phyloP scores from a whole-genome alignment of 2,329 filamentous ascomycete species.

The Colletotrichum chrysophilum region DNA sequence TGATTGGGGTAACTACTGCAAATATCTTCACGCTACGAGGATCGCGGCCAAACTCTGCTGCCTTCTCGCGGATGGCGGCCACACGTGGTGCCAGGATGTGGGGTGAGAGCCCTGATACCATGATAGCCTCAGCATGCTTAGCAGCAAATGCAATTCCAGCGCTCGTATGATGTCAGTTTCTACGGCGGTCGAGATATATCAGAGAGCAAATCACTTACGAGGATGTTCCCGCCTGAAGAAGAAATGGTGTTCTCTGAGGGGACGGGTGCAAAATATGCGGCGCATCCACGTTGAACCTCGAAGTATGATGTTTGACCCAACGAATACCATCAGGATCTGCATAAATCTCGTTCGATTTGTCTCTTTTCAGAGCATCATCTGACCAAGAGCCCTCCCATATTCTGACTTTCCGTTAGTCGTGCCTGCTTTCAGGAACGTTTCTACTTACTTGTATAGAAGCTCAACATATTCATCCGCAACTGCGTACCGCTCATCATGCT shows the following conservation, averaged over 20 bases:
- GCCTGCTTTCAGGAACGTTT: conserved; percentile 41
- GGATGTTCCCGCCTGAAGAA: conserved; percentile 66
- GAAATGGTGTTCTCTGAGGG: conserved; percentile 59
- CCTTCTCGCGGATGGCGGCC: conserved; percentile 56
- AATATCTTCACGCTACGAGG: conserved; percentile 62
- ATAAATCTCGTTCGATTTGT: neutral
- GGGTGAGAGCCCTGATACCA: conserved; percentile 60
- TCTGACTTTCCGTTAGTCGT: neutral
- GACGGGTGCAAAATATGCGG: conserved; percentile 40
- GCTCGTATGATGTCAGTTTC: neutral
- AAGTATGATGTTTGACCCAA: neutral
- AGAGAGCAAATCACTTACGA: conserved; percentile 21
- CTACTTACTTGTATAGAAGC: conserved; percentile 63
- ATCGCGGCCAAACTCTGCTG: conserved; percentile 57
- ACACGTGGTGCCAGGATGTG: conserved; percentile 53
- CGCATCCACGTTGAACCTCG: neutral
- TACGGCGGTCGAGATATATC: neutral
- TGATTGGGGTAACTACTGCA: conserved; percentile 52
- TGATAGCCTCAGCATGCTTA: conserved; percentile 64
- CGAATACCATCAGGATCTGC: neutral
- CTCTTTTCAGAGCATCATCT: neutral
- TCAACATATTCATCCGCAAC: conserved; percentile 67
- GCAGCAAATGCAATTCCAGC: conserved; percentile 62
- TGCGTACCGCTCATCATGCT: conserved; percentile 65
- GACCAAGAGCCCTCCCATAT: conserved; percentile 8